Evolutionary conservation across 768 basidiomycete genomes (phyloP).

Genomic region (Coprinopsis cinerea): DNA sequence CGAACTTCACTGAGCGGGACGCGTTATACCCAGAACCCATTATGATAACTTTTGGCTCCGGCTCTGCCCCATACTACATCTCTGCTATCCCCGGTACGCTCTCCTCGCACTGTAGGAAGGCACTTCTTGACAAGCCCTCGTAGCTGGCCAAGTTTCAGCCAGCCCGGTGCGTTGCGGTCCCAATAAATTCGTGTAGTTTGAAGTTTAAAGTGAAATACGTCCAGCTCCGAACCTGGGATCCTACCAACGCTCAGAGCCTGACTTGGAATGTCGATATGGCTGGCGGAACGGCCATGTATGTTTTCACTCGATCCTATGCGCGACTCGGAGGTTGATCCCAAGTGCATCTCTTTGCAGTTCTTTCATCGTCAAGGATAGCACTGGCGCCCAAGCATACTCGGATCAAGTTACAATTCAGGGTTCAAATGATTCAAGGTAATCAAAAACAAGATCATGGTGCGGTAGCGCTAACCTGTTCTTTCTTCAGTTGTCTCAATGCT

Average conservation of each 20-base stretch:
- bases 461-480: background rate
- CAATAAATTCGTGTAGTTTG: constrained; percentile 8
- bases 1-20: constrained; percentile 24
- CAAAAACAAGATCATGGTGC: background rate
- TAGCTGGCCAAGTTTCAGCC: constrained; percentile 50
- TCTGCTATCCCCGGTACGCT: constrained; percentile 54
- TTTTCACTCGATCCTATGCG: constrained; percentile 2
- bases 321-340: background rate
- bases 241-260: constrained; percentile 32
- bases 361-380: constrained; percentile 50
- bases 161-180: constrained; percentile 45
- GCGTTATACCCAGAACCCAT: constrained; percentile 49
- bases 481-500: background rate
- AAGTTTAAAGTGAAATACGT: constrained; percentile 16
- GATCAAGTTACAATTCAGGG: constrained; percentile 39
- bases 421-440: background rate
- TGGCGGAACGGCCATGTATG: constrained; percentile 43
- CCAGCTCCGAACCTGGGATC: constrained; percentile 51
- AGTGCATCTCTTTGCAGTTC: constrained; percentile 31
- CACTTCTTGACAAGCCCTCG: background rate
- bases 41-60: constrained; percentile 47
- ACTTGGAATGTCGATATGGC: constrained; percentile 55
- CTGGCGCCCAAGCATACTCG: constrained; percentile 48
- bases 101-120: background rate
- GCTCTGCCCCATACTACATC: constrained; percentile 52